A percentile compares a stretch with the other conserved stretches of the same genome.
phyloP scores from a whole-genome alignment of 345 rosid genomes.

The Salix viminalis region DNA sequence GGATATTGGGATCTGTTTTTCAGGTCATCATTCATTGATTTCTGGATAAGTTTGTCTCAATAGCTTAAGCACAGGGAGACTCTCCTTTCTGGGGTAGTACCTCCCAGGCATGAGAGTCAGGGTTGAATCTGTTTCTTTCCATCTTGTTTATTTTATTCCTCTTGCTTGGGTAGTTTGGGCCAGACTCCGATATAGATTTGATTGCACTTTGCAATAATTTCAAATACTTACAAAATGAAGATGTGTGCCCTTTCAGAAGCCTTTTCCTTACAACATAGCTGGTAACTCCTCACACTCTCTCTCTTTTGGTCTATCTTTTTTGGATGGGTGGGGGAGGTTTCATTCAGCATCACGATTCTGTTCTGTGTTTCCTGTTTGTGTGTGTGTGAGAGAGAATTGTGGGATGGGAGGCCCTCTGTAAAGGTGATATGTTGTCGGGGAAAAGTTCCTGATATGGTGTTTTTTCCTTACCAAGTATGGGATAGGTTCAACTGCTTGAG shows the following conservation, averaged over 20 bases:
- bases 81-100: background rate
- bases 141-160: background rate
- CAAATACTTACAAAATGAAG: background rate
- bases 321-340: background rate
- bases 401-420: background rate
- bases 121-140: background rate
- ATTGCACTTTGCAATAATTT: background rate
- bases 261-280: background rate
- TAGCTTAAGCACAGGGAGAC: background rate
- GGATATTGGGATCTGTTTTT: background rate
- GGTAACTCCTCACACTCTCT: background rate
- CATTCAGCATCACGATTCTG: background rate
- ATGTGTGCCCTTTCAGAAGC: background rate
- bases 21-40: background rate
- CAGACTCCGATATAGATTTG: background rate
- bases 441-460: background rate
- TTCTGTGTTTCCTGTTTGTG: background rate
- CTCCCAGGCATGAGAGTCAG: background rate
- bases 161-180: background rate
- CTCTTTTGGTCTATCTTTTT: background rate
- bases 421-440: background rate
- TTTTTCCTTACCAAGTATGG: background rate
- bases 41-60: background rate
- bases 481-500: background rate
- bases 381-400: background rate